These are phyloP conservation scores for Alopecurus myosuroides DNA, from an alignment of 176 grass and related monocot genomes.

Conservation along the genomic window DNA sequence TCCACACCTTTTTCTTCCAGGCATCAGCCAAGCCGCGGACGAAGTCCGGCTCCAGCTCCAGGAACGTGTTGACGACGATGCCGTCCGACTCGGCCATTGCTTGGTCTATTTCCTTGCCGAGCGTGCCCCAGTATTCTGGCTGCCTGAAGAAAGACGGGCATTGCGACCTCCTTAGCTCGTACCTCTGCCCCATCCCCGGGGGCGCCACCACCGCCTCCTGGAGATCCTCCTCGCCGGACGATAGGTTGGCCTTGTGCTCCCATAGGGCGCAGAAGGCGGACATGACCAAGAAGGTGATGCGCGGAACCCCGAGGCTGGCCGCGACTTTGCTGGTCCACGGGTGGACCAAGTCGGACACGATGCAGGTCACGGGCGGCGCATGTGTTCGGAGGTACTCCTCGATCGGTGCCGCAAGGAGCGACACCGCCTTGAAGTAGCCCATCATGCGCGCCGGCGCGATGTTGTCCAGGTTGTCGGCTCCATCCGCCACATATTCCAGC, in stretches of 20 bases:
- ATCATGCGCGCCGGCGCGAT: neutral
- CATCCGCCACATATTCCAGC: neutral
- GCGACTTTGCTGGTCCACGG: slow-evolving; percentile 25
- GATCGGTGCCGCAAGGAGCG: neutral
- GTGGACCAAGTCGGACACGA: slow-evolving; percentile 40
- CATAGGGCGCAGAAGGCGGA: slow-evolving; percentile 27
- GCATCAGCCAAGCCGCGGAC: slow-evolving; percentile 12
- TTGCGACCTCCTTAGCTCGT: neutral
- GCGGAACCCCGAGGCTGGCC: slow-evolving; percentile 4
- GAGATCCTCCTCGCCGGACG: no score
- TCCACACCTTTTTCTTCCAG: slow-evolving; percentile 11
- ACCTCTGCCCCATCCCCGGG: no score
- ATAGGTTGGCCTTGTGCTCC: no score
- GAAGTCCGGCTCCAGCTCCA: slow-evolving; percentile 27
- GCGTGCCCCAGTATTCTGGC: neutral
- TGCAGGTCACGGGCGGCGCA: neutral
- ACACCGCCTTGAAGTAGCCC: neutral
- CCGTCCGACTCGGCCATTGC: slow-evolving; percentile 23
- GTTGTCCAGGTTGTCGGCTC: neutral
- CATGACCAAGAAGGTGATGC: slow-evolving; percentile 20
- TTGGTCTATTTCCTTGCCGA: neutral
- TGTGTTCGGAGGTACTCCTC: neutral
- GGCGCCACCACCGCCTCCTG: no score
- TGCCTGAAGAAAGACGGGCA: slow-evolving; percentile 8
- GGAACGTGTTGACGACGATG: slow-evolving; percentile 36